Conservation (phyloP, 108 stramenopile genomes). For the Pseudonitzschia multiseries region DNA sequence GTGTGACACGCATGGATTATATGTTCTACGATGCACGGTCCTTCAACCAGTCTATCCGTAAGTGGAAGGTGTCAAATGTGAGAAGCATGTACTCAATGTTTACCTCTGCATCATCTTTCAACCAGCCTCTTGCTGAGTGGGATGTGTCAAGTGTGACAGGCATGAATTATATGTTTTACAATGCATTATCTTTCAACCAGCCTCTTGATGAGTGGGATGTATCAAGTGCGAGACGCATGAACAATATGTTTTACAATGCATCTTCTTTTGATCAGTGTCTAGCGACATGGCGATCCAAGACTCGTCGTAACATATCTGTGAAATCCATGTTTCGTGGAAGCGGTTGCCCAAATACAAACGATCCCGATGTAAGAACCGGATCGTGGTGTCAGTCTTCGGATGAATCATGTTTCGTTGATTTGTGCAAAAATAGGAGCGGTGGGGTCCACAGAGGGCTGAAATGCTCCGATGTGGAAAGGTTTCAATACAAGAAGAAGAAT, state of each 20-base stretch:
- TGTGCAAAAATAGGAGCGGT: no score
- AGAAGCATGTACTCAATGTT: slow-evolving; percentile 29
- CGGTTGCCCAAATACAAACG: background rate
- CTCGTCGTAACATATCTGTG: background rate
- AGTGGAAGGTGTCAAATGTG: slow-evolving; percentile 29
- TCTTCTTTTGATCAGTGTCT: background rate
- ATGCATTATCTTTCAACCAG: background rate
- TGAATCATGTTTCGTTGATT: no score
- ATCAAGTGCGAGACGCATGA: background rate
- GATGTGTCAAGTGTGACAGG: background rate
- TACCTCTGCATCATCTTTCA: slow-evolving; percentile 12
- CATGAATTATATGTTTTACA: background rate
- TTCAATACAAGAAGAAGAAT: no score
- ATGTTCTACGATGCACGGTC: slow-evolving; percentile 31
- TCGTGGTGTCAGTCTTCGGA: background rate
- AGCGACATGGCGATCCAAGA: background rate
- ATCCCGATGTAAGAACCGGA: background rate
- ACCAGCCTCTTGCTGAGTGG: background rate
- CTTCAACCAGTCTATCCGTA: slow-evolving; percentile 35
- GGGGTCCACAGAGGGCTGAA: no score
- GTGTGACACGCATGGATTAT: slow-evolving; percentile 4
- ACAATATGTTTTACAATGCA: background rate
- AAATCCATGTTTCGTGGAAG: background rate
- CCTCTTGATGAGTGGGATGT: background rate
- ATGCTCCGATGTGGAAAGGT: no score